Percentiles rank a stretch among this genome's conserved stretches.
Evolutionary conservation across 2,329 filamentous ascomycete genomes (phyloP).

Genomic region (Ophiostoma pallidulum): DNA sequence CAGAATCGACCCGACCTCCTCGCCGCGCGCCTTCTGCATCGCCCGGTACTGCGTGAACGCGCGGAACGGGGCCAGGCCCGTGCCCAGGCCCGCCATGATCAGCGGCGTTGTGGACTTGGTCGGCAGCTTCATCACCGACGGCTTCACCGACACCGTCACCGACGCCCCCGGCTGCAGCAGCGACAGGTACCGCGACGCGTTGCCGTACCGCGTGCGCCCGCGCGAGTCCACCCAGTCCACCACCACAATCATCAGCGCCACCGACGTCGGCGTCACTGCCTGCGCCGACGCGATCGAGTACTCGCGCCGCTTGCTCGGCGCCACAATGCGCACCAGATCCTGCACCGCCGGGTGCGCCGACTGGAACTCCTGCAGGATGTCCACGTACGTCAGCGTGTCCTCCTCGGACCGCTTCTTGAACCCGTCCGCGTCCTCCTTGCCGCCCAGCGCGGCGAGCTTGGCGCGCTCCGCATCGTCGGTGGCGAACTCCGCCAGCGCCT

Average conservation of each 20-base stretch:
- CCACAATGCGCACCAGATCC: slow-evolving; percentile 79
- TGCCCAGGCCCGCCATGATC: slow-evolving; percentile 99
- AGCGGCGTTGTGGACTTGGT: slow-evolving; percentile 77
- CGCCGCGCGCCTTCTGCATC: slow-evolving; percentile 94
- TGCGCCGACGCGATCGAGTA: slow-evolving; percentile 99
- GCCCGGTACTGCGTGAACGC: slow-evolving; percentile 97
- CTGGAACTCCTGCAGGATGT: slow-evolving; percentile 79
- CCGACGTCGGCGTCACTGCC: slow-evolving; percentile 81
- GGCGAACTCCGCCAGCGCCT: slow-evolving; percentile 78
- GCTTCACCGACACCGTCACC: slow-evolving; percentile 90
- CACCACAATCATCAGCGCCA: slow-evolving; percentile 92
- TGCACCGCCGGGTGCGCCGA: slow-evolving; percentile 84
- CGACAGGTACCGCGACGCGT: slow-evolving; percentile 86
- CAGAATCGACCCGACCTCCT: slow-evolving; percentile 85
- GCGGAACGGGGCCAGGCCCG: slow-evolving; percentile 95
- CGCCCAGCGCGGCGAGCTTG: slow-evolving; percentile 65
- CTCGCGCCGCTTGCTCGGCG: slow-evolving; percentile 88
- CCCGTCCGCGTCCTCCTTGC: slow-evolving; percentile 71
- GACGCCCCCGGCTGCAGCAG: slow-evolving; percentile 62
- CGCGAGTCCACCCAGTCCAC: slow-evolving; percentile 88
- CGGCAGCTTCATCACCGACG: slow-evolving; percentile 98
- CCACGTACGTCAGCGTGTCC: slow-evolving; percentile 84
- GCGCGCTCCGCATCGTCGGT: slow-evolving; percentile 73
- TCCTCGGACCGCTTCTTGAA: slow-evolving; percentile 90
- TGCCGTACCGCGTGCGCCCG: slow-evolving; percentile 82